Percentiles rank a stretch among this genome's conserved stretches.
These are phyloP conservation scores for Thamnidium elegans DNA, from an alignment of 192 early-diverging fungal genomes.

Conservation along the genomic window DNA sequence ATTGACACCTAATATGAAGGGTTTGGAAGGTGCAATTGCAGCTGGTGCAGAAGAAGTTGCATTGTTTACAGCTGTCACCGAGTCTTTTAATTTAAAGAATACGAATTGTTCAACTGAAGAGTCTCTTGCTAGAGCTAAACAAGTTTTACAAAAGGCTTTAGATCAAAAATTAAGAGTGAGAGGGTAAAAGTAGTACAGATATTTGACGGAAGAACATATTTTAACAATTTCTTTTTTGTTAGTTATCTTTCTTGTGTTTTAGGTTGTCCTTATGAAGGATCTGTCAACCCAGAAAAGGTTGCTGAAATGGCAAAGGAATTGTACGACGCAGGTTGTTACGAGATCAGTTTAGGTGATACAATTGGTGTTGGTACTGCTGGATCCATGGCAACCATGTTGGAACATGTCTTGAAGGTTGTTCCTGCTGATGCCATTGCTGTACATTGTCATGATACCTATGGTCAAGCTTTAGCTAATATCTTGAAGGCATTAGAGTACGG, in stretches of 20 bases:
- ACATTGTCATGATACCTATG: constrained; percentile 98
- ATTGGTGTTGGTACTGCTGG: constrained; percentile 87
- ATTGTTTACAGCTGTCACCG: constrained; percentile 86
- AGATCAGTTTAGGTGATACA: constrained; percentile 94
- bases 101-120: constrained; percentile 90
- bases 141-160: constrained; percentile 62
- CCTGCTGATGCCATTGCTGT: constrained; percentile 79
- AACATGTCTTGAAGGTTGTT: constrained; percentile 64
- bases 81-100: constrained; percentile 86
- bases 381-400: constrained; percentile 65
- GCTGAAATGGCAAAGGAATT: constrained; percentile 70
- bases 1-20: constrained; percentile 85
- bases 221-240: constrained; percentile 3
- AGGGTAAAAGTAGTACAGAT: constrained; percentile 46
- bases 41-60: constrained; percentile 86
- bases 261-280: constrained; percentile 93
- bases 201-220: neutral
- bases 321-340: constrained; percentile 91
- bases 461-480: constrained; percentile 94
- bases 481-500: constrained; percentile 76
- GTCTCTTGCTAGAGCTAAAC: constrained; percentile 69
- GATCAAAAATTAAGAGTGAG: constrained; percentile 65
- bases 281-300: constrained; percentile 64
- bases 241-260: constrained; percentile 90
- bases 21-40: constrained; percentile 75